Base-by-base conservation (phyloP, 345 rosid genomes). In the Bretschneidera sinensis region DNA sequence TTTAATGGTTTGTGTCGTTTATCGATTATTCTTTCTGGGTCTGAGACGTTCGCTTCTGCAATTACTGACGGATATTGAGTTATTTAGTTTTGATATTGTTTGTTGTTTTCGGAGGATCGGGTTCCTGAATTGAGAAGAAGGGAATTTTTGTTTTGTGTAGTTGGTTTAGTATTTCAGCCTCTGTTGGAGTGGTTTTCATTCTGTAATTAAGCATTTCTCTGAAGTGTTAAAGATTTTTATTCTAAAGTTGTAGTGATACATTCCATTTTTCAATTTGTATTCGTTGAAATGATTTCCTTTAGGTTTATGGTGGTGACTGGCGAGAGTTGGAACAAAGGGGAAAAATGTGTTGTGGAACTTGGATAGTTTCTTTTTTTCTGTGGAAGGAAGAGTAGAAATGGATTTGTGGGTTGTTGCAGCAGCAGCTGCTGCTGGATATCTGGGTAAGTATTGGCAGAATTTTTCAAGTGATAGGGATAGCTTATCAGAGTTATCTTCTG, bases 361-460 rank as follows among this genome's bases (percentile, higher is more conserved):
- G 69, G 73, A 47, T 76, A 58, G 43, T 50, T 21, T 61, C 50
- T 24, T 25, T 57, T 14, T 4, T 43, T 59, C 28, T n/a, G n/a
- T n/a, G n/a, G n/a, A n/a, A n/a, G 35, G 61, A 49, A 43, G 60
- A 53, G 69, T 20, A 9, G 55, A 69, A 51, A 91, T 88, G 98
- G 98, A 85, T 65, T 64, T 73, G n/a, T 88, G 85, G 96, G 69
- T 80, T 59, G 71, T 86, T 59, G 88, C 76, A 57, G 96, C 83
- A 0, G 86, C 88, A 0, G 96, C 98, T 39, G 91, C 90, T n/a
- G 85, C 87, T 20, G 92, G 90, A 62, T 85, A 76, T 60, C 23
- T 86, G 62, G 71, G 86, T 21, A 88, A 80, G 68, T 73, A 79
- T 65, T 71, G 80, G 81, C 67, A 76, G 49, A 83, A 72, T 66